Evolutionary conservation across 192 early-diverging fungal species (phyloP).

Genomic region (Dissophora ornata): DNA sequence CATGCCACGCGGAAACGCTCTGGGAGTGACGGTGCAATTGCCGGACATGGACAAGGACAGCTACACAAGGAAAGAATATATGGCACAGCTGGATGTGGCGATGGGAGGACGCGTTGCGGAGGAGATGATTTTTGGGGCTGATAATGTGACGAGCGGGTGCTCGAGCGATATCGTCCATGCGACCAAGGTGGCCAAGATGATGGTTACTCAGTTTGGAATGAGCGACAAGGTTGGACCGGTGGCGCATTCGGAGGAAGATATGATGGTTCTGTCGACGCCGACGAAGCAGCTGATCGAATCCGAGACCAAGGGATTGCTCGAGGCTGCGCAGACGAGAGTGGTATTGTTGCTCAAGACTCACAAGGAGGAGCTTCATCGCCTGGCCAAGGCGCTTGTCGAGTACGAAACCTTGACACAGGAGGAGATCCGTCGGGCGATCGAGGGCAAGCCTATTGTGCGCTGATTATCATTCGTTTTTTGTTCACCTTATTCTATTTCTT

Average conservation of each 20-base stretch:
- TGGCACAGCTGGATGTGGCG: conserved; percentile 92
- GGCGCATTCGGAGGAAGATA: conserved; percentile 81
- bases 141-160: conserved; percentile 95
- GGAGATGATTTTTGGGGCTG: conserved; percentile 94
- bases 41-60: conserved; percentile 91
- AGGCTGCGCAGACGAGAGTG: conserved; percentile 80
- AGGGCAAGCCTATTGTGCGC: conserved; percentile 70
- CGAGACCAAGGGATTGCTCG: conserved; percentile 84
- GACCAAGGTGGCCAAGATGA: conserved; percentile 86
- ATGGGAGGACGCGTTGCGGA: conserved; percentile 99
- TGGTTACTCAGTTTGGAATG: conserved; percentile 96
- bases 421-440: conserved; percentile 84
- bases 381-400: conserved; percentile 94
- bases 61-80: conserved; percentile 82
- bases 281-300: conserved; percentile 87
- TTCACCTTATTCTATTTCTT: too few species aligned
- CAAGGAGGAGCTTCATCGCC: conserved; percentile 87
- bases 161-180: conserved; percentile 92
- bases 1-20: conserved; percentile 91
- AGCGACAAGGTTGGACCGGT: conserved; percentile 92
- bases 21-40: conserved; percentile 92
- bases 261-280: conserved; percentile 71
- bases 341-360: conserved; percentile 76
- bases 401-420: conserved; percentile 93
- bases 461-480: background rate